Evolutionary conservation across 2,329 filamentous ascomycete genomes (phyloP).

Genomic region (Cercospora nicotianae): DNA sequence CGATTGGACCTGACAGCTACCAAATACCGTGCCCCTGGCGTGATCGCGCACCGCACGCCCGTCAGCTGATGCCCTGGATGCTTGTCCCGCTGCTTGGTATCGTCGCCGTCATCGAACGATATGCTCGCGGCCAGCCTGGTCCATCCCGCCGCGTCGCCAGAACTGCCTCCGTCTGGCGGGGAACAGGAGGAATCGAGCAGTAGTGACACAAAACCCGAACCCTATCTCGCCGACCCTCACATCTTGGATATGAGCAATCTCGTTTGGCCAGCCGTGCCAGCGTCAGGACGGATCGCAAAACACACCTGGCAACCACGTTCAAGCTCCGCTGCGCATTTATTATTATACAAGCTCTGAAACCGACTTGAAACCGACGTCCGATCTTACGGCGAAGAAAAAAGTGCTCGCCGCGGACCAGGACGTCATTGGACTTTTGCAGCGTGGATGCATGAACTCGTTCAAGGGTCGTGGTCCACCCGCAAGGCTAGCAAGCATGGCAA

Average conservation of each 20-base stretch:
- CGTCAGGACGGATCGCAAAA: conserved; percentile 10
- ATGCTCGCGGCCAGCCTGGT: not conserved
- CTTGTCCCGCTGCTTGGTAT: not conserved
- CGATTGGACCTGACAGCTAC: conserved; percentile 9
- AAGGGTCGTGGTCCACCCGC: conserved; percentile 9
- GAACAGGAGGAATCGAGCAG: not conserved
- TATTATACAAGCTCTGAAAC: not conserved
- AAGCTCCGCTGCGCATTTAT: conserved; percentile 3
- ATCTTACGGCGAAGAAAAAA: conserved; percentile 17
- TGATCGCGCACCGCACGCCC: conserved; percentile 1
- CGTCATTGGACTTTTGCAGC: conserved; percentile 15
- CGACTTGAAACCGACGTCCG: conserved; percentile 18
- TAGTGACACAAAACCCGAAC: not conserved
- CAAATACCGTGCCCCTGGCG: conserved; percentile 9
- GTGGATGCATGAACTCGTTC: conserved; percentile 12
- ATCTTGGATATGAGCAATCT: conserved; percentile 13
- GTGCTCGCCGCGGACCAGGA: conserved; percentile 1
- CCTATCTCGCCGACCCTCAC: not conserved
- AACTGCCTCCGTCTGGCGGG: not conserved
- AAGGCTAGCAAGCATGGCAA: conserved; percentile 15
- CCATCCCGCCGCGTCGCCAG: not conserved
- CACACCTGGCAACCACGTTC: conserved; percentile 8
- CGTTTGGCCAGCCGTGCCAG: not conserved
- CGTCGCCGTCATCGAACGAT: not conserved
- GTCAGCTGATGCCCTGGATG: conserved; percentile 8